Evolutionary conservation across 23 red algal genomes (phyloP), one percentile per base, ranked within the genome.

Genomic region (Gracilaria vermiculophylla): DNA sequence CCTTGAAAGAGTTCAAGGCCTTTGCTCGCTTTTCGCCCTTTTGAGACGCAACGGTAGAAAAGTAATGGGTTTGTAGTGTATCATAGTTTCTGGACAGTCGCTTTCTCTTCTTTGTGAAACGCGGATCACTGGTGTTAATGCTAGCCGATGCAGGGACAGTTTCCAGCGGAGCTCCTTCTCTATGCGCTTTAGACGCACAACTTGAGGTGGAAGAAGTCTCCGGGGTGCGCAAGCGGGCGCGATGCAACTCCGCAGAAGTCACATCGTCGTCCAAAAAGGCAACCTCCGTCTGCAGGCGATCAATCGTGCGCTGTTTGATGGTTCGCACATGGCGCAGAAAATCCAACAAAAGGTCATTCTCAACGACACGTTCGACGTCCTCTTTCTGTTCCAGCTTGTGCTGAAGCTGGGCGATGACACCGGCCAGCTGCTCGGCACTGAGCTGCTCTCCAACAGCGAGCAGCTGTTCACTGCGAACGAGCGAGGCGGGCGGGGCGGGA

Each of bases 341-440:
- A 44, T 92, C 81, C 9, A 92, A 50, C 53, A 96, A 53, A 5
- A 96, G 49, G n/a, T 83, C 53, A 19, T 74, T 77, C 71, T 87
- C 80, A 23, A 80, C 73, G 27, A 44, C 49, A 27, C 79, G 72
- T 69, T 91, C 87, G 5, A 61, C 36, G 58, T 78, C 40, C 75
- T 91, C 86, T 37, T 83, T 88, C 23, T 83, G 76, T 50, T 91
- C 53, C 55, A 92, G 55, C 90, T 96, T 88, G 16, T 70, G 74
- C 36, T 86, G 84, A 53, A 96, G 48, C 33, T 55, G 51, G 25
- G 76, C 94, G 57, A 96, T 96, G 67, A 92, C 58, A 25, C 33
- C 77, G 3, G 60, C 54, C 29, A 96, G 47, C 48, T 96, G 70
- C 76, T 92, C 80, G 28, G 88, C 71, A 20, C 50, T 75, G 55